Evolutionary conservation across 768 basidiomycete species (phyloP).

Genomic region (Auricularia cornea): DNA sequence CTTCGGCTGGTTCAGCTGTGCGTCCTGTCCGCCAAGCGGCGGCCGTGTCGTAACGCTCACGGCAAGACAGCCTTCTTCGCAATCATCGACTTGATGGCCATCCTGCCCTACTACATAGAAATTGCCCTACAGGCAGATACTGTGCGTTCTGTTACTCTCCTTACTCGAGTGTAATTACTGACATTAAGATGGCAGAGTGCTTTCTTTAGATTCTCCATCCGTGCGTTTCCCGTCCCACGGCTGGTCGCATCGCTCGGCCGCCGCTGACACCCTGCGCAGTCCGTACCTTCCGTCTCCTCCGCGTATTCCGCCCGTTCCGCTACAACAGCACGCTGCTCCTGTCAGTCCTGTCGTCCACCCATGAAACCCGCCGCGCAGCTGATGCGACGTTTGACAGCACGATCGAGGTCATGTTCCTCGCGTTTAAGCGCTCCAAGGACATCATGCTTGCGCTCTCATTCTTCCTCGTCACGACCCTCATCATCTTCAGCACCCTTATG

Average conservation of each 20-base stretch:
- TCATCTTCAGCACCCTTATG: conserved; percentile 82
- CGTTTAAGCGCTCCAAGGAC: conserved; percentile 77
- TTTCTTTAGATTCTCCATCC: conserved; percentile 83
- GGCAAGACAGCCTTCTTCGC: conserved; percentile 64
- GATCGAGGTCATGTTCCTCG: conserved; percentile 89
- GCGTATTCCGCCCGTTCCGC: conserved; percentile 85
- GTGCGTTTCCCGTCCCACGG: neutral
- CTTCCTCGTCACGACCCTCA: conserved; percentile 80
- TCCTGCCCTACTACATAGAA: conserved; percentile 85
- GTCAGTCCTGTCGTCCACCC: conserved; percentile 33
- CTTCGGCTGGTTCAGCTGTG: conserved; percentile 63
- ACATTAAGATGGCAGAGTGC: too few relatives aligned
- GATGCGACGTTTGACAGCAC: conserved; percentile 37
- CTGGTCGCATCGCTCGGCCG: neutral
- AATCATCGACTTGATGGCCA: conserved; percentile 76
- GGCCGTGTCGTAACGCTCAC: neutral
- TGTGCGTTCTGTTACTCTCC: conserved; percentile 34
- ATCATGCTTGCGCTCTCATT: conserved; percentile 81
- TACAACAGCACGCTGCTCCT: conserved; percentile 76
- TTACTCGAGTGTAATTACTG: too few relatives aligned
- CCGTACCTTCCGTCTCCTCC: conserved; percentile 78
- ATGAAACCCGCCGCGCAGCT: neutral
- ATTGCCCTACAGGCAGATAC: conserved; percentile 78
- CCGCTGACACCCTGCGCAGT: conserved; percentile 19
- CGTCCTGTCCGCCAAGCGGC: conserved; percentile 14